Base-by-base conservation (phyloP, 116 monocot species). In the Zostera marina region DNA sequence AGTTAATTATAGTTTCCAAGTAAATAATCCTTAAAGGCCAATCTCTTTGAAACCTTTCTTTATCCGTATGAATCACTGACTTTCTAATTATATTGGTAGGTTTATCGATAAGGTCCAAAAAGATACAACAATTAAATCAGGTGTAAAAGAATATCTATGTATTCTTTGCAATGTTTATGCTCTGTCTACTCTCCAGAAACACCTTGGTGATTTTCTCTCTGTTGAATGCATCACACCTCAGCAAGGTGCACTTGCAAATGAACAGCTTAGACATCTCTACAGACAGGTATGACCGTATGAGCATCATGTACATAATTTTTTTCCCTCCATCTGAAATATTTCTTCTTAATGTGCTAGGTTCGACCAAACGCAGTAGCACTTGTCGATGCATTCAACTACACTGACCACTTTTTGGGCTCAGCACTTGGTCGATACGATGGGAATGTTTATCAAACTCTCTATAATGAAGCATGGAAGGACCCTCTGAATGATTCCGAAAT, bases 371-470 rank as follows among this genome's bases (percentile, higher is more conserved):
- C 69, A 0, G 63, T 96, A 11, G 66, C 85, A 5, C 80, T 89
- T n/a, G 89, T 89, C 13, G 96, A 96, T 66, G 79, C 85, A 19
- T 96, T 89, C 46, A 89, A 96, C 80, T 89, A 96, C 76, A 89
- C 85, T 0, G 85, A 96, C 41, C 85, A 89, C 44, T 89, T 76
- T 53, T 52, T 96, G 53, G 81, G 78, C 5, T 89, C 96, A 0
- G 59, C 76, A 22, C 73, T 96, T 47, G 96, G 96, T 15, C 77
- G 96, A 11, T 85, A 85, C 45, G 89, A 96, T 71, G 96, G 89
- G 11, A 96, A 89, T 32, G 96, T 89, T 6, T 96, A 96, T 56
- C 85, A 77, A 3, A 60, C 77, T 25, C 82, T 96, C 60, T 89
- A 96, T 25, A 76, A 80, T 17, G 74, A 70, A 45, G 85, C 85